These are phyloP conservation scores for Keithomyces neogunnii DNA, from an alignment of 2,329 filamentous ascomycete species.

Conservation along the genomic window DNA sequence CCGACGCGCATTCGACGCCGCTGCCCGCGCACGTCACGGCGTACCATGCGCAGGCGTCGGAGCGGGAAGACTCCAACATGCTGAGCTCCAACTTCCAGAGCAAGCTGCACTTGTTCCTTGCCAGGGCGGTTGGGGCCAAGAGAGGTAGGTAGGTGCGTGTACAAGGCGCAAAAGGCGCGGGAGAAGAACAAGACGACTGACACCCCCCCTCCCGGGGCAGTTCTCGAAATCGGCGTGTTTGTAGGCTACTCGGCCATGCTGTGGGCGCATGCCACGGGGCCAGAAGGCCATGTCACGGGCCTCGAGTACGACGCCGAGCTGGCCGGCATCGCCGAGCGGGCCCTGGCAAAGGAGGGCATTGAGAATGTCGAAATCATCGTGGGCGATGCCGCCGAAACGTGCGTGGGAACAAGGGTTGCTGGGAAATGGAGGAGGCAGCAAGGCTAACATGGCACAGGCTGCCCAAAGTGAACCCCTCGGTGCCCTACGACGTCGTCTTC, in stretches of 20 bases:
- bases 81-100: conserved; percentile 35
- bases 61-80: conserved; percentile 22
- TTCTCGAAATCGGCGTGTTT: conserved; percentile 41
- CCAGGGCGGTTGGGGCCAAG: conserved; percentile 31
- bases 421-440: no score
- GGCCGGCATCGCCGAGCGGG: conserved; percentile 30
- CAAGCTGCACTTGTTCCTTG: conserved; percentile 32
- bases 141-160: conserved; percentile 18
- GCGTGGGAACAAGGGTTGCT: conserved; percentile 9
- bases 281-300: conserved; percentile 31
- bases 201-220: conserved; percentile 16
- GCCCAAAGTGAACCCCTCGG: conserved; percentile 18
- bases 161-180: no score
- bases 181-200: no score
- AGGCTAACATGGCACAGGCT: conserved; percentile 16
- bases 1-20: conserved; percentile 30
- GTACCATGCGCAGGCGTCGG: conserved; percentile 27
- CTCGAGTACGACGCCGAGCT: conserved; percentile 38
- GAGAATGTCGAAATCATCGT: conserved; percentile 38
- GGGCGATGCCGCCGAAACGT: conserved; percentile 39
- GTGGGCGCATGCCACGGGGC: conserved; percentile 38
- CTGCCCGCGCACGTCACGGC: conserved; percentile 33
- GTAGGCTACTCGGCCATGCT: conserved; percentile 40
- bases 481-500: conserved; percentile 45
- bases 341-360: conserved; percentile 29